Evolutionary conservation across 2,329 filamentous ascomycete species (phyloP), one percentile per base, ranked within the genome.

Genomic region (Verticillium nubilum): DNA sequence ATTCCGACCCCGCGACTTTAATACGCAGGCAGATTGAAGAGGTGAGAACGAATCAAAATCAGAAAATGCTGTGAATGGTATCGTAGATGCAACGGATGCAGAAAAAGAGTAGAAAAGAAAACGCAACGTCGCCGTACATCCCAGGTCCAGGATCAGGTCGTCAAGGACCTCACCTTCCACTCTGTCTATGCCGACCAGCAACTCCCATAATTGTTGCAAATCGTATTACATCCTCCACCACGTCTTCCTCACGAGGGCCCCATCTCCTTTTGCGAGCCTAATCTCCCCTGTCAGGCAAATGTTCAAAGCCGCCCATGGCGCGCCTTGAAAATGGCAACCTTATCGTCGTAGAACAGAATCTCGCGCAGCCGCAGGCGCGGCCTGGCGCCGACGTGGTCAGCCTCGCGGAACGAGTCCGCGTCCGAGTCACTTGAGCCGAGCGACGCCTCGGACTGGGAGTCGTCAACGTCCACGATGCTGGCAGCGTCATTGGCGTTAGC

Each of bases 261-360:
- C 3, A 13, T 31, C 29, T 31, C 13, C 29, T 10, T 13, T 13
- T 31, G 29, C 5, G 29, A 31, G 29, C 29, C 29, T 3, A 10
- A 31, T 13, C 29, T 7, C 29, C 2, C 10, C 52, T 15, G 26
- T n/a, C n/a, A 29, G 26, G 17, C 9, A 17, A 54, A 17, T n/a
- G 5, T 31, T 12, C n/a, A n/a, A 29, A 80, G 67, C 66, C 70
- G 72, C 19, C 83, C 86, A 73, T 91, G 87, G 61, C 90, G 82
- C 31, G 89, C 88, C 71, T 88, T 90, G 75, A 94, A 94, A 60
- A 94, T 87, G 28, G 88, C 86, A 58, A 92, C 86, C 73, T 91
- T 91, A 70, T 94, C 90, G 70, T 94, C 91, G 67, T 92, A 93
- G 72, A 92, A 94, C 63, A 93, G 73, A 63, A 95, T 94, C 76